Percentiles rank a stretch among this genome's conserved stretches.
phyloP scores from a whole-genome alignment of 495 filamentous ascomycete species.

The Penicillium bovifimosum region DNA sequence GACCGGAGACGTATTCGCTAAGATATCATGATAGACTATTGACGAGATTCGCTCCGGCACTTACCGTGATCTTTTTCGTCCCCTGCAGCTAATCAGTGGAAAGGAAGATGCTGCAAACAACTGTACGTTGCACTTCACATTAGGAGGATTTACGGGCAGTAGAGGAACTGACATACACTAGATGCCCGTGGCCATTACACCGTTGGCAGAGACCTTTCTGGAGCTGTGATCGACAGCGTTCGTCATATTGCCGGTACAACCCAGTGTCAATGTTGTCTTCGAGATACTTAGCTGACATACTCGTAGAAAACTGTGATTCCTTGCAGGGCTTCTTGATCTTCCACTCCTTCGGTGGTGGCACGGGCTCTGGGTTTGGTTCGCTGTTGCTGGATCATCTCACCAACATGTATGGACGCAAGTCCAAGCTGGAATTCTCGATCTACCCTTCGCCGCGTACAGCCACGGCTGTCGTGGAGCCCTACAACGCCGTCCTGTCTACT shows the following conservation, averaged over 20 bases:
- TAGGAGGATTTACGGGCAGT: neutral
- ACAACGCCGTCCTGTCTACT: conserved; percentile 86
- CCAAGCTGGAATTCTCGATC: conserved; percentile 87
- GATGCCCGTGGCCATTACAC: conserved; percentile 92
- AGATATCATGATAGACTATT: conserved; percentile 51
- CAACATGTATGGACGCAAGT: conserved; percentile 90
- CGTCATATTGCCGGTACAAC: conserved; percentile 71
- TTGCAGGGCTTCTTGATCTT: conserved; percentile 91
- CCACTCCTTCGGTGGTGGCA: conserved; percentile 92
- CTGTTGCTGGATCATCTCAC: conserved; percentile 82
- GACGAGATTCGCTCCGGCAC: conserved; percentile 82
- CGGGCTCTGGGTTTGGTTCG: conserved; percentile 85
- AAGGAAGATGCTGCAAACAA: conserved; percentile 96
- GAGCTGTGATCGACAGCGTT: conserved; percentile 76
- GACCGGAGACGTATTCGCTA: neutral
- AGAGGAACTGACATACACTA: conserved; percentile 30
- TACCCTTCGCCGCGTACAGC: conserved; percentile 84
- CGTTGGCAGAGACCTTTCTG: conserved; percentile 85
- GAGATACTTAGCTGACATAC: neutral
- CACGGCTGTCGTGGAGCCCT: conserved; percentile 86
- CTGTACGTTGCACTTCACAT: conserved; percentile 39
- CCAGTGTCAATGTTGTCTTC: neutral
- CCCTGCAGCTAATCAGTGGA: conserved; percentile 79
- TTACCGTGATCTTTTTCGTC: conserved; percentile 86
- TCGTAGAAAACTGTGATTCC: conserved; percentile 80